A percentile compares a stretch with the other conserved stretches of the same genome.
These are phyloP conservation scores for Eucalyptus leucophloia DNA, from an alignment of 345 rosid species.

Conservation along the genomic window DNA sequence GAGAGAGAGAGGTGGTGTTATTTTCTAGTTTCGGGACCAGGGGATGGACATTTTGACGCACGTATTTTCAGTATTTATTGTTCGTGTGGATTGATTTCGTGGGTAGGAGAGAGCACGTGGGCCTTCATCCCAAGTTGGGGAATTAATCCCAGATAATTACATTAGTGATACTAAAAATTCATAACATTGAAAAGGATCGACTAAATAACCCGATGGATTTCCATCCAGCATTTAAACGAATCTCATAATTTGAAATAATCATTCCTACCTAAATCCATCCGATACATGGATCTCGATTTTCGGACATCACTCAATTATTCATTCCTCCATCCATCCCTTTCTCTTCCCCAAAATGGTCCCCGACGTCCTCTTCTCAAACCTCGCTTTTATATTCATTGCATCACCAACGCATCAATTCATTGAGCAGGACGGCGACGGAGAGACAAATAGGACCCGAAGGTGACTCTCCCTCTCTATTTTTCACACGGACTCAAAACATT, in stretches of 20 bases:
- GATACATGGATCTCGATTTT: not conserved
- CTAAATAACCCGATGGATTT: not conserved
- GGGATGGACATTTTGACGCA: not conserved
- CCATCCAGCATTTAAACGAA: rapidly evolving
- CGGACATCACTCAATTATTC: not conserved
- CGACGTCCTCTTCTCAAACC: not conserved
- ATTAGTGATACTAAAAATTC: not conserved
- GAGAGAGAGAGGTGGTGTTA: not conserved
- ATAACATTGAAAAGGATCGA: not conserved
- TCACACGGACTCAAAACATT: not conserved
- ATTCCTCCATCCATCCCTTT: not conserved
- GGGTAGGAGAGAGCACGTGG: constrained; percentile 2
- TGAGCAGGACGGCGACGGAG: not conserved
- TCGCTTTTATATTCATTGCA: not conserved
- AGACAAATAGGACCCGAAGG: not conserved
- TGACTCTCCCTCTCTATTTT: not conserved
- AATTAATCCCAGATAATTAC: not conserved
- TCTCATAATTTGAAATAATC: not conserved
- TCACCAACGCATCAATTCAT: not conserved
- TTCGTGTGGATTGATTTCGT: not conserved
- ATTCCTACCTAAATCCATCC: not conserved
- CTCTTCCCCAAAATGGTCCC: not conserved
- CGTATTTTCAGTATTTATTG: not conserved
- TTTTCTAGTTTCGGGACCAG: not conserved
- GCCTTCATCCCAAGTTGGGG: not conserved